These are phyloP conservation scores for Cystofilobasidium capitatum DNA, from an alignment of 768 basidiomycete species.

Conservation along the genomic window DNA sequence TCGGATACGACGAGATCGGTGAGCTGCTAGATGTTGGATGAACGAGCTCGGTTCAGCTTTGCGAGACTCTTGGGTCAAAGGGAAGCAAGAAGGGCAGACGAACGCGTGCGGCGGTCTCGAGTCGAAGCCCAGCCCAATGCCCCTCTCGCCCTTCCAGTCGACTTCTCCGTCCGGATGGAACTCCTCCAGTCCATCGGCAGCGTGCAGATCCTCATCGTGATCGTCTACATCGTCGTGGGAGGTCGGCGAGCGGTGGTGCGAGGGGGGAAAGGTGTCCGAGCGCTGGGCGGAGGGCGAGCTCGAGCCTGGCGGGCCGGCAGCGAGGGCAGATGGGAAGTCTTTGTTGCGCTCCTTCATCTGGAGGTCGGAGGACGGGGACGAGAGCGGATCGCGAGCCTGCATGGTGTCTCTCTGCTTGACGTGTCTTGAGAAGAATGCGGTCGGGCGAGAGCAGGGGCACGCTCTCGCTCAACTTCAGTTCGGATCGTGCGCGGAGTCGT, in stretches of 20 bases:
- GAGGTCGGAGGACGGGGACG: not conserved
- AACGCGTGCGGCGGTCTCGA: not conserved
- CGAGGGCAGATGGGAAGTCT: not conserved
- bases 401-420: too few species aligned
- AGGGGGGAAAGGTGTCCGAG: not conserved
- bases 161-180: not conserved
- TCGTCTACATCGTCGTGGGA: not conserved
- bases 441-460: too few species aligned
- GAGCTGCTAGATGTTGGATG: slow-evolving; percentile 3
- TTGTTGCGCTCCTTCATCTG: not conserved
- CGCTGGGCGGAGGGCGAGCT: not conserved
- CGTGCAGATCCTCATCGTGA: not conserved
- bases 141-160: not conserved
- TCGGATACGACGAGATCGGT: slow-evolving; percentile 34
- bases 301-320: not conserved
- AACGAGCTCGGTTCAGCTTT: not conserved
- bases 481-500: too few species aligned
- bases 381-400: not conserved
- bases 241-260: too few species aligned
- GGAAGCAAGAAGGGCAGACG: not conserved
- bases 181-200: not conserved
- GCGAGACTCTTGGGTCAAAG: not conserved
- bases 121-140: not conserved
- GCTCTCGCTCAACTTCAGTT: too few species aligned
- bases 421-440: too few species aligned